Percentiles rank a stretch among this genome's conserved stretches.
Evolutionary conservation across 2,329 filamentous ascomycete species (phyloP).

Genomic region (Talaromyces sp.): DNA sequence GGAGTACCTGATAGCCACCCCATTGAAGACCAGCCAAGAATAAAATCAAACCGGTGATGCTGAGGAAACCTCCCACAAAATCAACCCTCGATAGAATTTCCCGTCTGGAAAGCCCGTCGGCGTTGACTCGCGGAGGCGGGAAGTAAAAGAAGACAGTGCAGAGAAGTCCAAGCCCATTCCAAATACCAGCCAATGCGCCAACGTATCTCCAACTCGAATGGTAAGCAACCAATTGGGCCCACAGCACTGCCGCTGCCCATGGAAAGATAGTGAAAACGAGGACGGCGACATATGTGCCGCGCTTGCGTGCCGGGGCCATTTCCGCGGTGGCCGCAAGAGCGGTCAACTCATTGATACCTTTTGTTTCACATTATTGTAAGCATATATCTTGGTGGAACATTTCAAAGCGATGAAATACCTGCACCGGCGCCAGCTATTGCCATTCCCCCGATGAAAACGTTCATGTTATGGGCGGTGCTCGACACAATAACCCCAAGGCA

Average conservation of each 20-base stretch:
- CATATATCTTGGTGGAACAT: neutral
- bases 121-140: constrained; percentile 40
- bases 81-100: constrained; percentile 44
- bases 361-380: neutral
- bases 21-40: constrained; percentile 48
- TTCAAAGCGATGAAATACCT: neutral
- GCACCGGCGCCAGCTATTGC: constrained; percentile 59
- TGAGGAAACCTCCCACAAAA: constrained; percentile 45
- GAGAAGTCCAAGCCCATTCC: constrained; percentile 37
- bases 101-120: constrained; percentile 28
- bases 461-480: constrained; percentile 54
- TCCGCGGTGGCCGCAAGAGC: constrained; percentile 63
- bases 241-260: constrained; percentile 58
- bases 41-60: constrained; percentile 42
- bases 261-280: constrained; percentile 58
- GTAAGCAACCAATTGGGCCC: constrained; percentile 51
- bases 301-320: constrained; percentile 59
- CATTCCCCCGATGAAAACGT: constrained; percentile 56
- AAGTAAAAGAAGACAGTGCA: constrained; percentile 40
- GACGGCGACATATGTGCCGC: constrained; percentile 57
- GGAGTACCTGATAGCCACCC: constrained; percentile 42
- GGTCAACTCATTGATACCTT: constrained; percentile 61
- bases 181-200: constrained; percentile 36
- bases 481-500: constrained; percentile 56
- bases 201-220: constrained; percentile 41